Conservation (phyloP, 2,329 filamentous ascomycete species). For the Scortechinia acanthostroma region DNA sequence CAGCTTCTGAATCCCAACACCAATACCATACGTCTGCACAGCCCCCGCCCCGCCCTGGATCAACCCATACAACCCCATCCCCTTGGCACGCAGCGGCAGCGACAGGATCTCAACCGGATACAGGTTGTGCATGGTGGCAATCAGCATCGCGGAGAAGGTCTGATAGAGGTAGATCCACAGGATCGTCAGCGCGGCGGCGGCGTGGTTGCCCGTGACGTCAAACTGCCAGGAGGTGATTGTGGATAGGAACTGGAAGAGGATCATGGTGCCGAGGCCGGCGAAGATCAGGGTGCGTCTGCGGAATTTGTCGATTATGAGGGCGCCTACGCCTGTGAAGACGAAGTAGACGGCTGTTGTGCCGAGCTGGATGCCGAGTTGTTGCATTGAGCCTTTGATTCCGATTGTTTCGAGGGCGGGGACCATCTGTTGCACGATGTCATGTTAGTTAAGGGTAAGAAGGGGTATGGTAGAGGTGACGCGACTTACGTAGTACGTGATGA, state of each 20-base stretch:
- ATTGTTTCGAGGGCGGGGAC: conserved; percentile 29
- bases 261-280: conserved; percentile 28
- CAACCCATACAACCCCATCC: conserved; percentile 33
- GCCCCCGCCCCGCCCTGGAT: conserved; percentile 33
- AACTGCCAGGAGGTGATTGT: conserved; percentile 39
- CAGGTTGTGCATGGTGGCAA: conserved; percentile 38
- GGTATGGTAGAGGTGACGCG: conserved; percentile 6
- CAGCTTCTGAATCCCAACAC: conserved; percentile 32
- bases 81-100: conserved; percentile 30
- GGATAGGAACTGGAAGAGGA: conserved; percentile 31
- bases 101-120: conserved; percentile 34
- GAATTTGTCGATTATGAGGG: conserved; percentile 30
- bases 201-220: conserved; percentile 14
- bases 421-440: no score
- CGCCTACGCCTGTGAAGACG: conserved; percentile 31
- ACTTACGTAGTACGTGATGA: conserved; percentile 32
- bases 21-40: conserved; percentile 34
- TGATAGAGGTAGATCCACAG: conserved; percentile 39
- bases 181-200: conserved; percentile 29
- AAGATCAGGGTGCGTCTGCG: conserved; percentile 34
- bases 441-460: no score
- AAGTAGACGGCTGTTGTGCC: conserved; percentile 34
- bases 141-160: conserved; percentile 31
- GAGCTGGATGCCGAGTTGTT: conserved; percentile 30
- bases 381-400: conserved; percentile 23